Conservation (phyloP, 352 stramenopile species). For the Paralagenidium karlingii region DNA sequence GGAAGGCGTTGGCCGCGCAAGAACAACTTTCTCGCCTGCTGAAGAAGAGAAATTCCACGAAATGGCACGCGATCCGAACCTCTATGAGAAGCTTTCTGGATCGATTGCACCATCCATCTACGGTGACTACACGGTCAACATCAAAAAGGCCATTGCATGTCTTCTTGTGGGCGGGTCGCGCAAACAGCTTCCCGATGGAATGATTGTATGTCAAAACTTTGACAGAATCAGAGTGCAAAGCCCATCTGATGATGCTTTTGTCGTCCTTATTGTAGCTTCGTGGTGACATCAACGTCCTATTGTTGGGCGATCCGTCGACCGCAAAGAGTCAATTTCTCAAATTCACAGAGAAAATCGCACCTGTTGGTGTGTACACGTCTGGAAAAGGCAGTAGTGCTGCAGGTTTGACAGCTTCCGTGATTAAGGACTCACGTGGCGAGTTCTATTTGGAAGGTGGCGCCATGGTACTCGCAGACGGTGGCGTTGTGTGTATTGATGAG, state of each 20-base stretch:
- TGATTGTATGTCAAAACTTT: conserved; percentile 51
- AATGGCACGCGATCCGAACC: conserved; percentile 79
- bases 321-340: conserved; percentile 99
- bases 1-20: conserved; percentile 81
- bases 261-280: conserved; percentile 31
- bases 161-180: conserved; percentile 90
- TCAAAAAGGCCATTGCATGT: conserved; percentile 95
- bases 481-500: conserved; percentile 98
- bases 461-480: conserved; percentile 97
- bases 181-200: conserved; percentile 92
- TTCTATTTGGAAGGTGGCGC: conserved; percentile 97
- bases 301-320: conserved; percentile 96
- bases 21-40: conserved; percentile 88
- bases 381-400: conserved; percentile 96
- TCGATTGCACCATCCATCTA: conserved; percentile 92
- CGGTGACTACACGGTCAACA: conserved; percentile 94
- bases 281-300: conserved; percentile 97
- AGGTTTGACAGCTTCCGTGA: conserved; percentile 95
- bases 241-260: background rate
- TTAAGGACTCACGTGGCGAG: conserved; percentile 91
- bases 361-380: conserved; percentile 97
- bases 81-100: conserved; percentile 88
- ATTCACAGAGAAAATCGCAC: conserved; percentile 93
- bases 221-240: background rate
- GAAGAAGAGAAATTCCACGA: conserved; percentile 97